Evolutionary conservation across 2,329 filamentous ascomycete genomes (phyloP), one percentile per base, ranked within the genome.

Genomic region (Microsporum canis): DNA sequence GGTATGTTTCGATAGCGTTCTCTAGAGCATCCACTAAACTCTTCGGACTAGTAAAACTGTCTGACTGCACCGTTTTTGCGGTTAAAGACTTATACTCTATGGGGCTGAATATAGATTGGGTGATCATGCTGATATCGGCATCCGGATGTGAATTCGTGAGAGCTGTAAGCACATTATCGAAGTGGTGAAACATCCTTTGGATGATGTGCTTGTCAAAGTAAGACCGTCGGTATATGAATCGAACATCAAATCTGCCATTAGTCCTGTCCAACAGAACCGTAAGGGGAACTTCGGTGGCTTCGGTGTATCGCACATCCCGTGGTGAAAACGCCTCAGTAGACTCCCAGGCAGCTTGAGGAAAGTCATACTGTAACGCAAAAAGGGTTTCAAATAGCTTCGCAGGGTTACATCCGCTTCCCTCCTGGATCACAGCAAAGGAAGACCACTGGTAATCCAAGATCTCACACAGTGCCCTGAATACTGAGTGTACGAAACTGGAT

Each of bases 361-460:
- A 47, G 27, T 59, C 57, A 17, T 59, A 59, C 33, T 59, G 57
- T 8, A 59, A 34, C 5, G 34, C 57, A 33, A 59, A 47, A 17
- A 59, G 38, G 17, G 57, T 59, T 14, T 59, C 38, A 59, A 45
- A 59, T 27, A 59, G 57, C 31, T 59, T 45, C 14, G 39, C 47
- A 31, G 57, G 12, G 27, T 59, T 47, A 23, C 14, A 27, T 3
- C 41, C 38, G 17, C 39, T 45, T 3, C 23, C 38, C 7, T 59
- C 57, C 10, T 59, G 57, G 17, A 59, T n/a, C n/a, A 59, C 7
- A 12, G 39, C 31, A 23, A 17, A 33, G 3, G 57, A 27, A 29
- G 57, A 45, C 57, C 57, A 59, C n/a, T 59, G 57, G 8, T 45
- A 59, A 6, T 59, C 38, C 23, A 59, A 33, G 14, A 59, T 59